Evolutionary conservation across 1,139 yeast genomes (phyloP), one percentile per base, ranked within the genome.

Genomic region (Nematodospora anomalae): DNA sequence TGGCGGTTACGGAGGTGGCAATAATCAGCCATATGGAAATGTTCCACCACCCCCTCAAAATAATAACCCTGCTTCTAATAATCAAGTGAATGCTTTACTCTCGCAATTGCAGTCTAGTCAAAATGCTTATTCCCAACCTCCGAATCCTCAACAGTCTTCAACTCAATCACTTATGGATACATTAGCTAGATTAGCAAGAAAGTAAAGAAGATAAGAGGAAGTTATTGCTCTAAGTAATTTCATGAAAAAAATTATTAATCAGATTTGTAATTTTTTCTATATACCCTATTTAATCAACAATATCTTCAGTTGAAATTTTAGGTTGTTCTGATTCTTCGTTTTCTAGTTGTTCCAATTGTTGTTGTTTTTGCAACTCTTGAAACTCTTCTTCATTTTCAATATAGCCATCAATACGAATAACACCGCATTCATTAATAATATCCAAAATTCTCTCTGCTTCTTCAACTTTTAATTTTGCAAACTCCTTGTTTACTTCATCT

Each of bases 401-500:
- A 45, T 83, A 67, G 7, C 85, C 92, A 49, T 79, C 83, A 23
- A 92, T 80, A 25, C 92, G 87, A 51, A 92, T 80, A 18, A 88
- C 90, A 5, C 90, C 92, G 53, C 92, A 83, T 52, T 82, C 79
- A 49, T 88, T 85, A 51, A 92, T 79, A 37, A 79, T 59, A 42
- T 83, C 90, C 50, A 92, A 75, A 7, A 85, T 71, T 16, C 66
- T 58, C 57, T 92, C 97, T 3, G 97, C 97, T 30, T 86, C 90
- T 23, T 76, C 85, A 4, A 90, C 71, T 24, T 79, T 70, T 72
- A 87, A 72, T n/a, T 70, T 68, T 2, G 84, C 95, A 56, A 92
- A 85, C 2, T 87, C 92, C 47, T 80, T 75, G 62, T 92, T 92
- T 40, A 92, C 89, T 45, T 76, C 82, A 45, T 87, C 96, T 41